phyloP scores from a whole-genome alignment of 257 asterid species.

The Galeopsis tetrahit region DNA sequence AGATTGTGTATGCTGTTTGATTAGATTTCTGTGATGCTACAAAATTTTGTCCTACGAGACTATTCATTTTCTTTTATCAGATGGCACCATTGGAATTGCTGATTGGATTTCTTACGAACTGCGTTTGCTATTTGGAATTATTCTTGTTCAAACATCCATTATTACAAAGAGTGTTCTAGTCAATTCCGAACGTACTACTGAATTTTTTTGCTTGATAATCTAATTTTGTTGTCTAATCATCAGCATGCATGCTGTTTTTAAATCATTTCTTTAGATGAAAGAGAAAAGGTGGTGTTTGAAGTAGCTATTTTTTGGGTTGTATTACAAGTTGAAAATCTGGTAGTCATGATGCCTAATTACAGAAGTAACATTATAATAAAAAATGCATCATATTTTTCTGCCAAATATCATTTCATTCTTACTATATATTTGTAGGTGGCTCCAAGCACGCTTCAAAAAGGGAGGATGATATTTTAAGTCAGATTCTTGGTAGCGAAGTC shows the following conservation, averaged over 20 bases:
- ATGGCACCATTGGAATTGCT: neutral
- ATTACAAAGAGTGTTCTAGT: neutral
- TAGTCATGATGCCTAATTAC: neutral
- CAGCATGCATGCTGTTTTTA: conserved; percentile 16
- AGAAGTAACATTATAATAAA: neutral
- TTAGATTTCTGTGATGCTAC: conserved; percentile 8
- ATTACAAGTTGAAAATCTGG: neutral
- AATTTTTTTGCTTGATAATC: neutral
- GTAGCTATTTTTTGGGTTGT: conserved; percentile 3
- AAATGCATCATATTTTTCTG: neutral
- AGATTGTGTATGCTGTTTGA: conserved; percentile 19
- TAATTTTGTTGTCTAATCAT: neutral
- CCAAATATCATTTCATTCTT: conserved; percentile 16
- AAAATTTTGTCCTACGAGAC: neutral
- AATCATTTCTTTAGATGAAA: neutral
- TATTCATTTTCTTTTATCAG: conserved; percentile 2
- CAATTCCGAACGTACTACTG: neutral
- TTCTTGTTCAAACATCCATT: neutral
- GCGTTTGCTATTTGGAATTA: neutral
- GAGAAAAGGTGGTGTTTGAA: neutral
- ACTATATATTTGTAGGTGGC: conserved; percentile 54
- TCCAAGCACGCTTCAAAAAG: conserved; percentile 58
- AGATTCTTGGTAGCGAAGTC: conserved; percentile 57
- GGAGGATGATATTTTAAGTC: conserved; percentile 65
- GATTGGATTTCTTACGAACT: neutral